phyloP scores from a whole-genome alignment of 2,329 filamentous ascomycete genomes.

The Hypomyces perniciosus region DNA sequence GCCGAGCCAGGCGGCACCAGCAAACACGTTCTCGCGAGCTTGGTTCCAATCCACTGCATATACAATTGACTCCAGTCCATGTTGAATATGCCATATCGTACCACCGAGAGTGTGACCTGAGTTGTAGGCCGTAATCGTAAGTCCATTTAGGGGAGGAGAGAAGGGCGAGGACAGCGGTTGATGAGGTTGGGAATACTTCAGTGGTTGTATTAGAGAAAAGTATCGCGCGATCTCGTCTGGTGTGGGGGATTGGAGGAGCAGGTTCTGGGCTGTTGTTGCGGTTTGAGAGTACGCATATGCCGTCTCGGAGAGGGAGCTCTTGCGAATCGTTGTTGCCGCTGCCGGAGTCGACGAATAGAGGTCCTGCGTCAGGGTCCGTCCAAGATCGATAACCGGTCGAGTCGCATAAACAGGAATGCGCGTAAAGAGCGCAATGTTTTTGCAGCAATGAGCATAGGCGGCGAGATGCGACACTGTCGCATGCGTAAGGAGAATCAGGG shows the following conservation, averaged over 20 bases:
- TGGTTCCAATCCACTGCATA: conserved; percentile 99
- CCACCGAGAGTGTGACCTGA: conserved; percentile 93
- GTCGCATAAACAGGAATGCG: conserved; percentile 94
- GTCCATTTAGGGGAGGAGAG: conserved; percentile 79
- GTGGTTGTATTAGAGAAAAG: conserved; percentile 81
- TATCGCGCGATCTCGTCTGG: conserved; percentile 86
- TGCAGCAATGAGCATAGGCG: conserved; percentile 94
- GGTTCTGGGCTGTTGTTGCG: conserved; percentile 44
- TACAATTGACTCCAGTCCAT: conserved; percentile 92
- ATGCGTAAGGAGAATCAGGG: conserved; percentile 89
- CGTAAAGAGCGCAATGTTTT: conserved; percentile 85
- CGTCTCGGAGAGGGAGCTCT: conserved; percentile 62
- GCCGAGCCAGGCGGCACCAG: conserved; percentile 89
- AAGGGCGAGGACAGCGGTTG: conserved; percentile 82
- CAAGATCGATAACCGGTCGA: conserved; percentile 84
- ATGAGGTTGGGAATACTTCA: conserved; percentile 96
- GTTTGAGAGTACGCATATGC: conserved; percentile 49
- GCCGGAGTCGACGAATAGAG: conserved; percentile 84
- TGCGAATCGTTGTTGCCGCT: conserved; percentile 77
- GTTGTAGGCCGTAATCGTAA: conserved; percentile 95
- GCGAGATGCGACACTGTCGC: conserved; percentile 87
- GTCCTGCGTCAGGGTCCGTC: conserved; percentile 84
- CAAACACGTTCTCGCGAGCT: conserved; percentile 88
- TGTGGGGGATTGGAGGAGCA: conserved; percentile 65
- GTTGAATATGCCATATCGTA: conserved; percentile 98